Percentiles rank a stretch among this genome's conserved stretches.
Conservation (phyloP, 345 rosid species). For the Jatropha curcas region DNA sequence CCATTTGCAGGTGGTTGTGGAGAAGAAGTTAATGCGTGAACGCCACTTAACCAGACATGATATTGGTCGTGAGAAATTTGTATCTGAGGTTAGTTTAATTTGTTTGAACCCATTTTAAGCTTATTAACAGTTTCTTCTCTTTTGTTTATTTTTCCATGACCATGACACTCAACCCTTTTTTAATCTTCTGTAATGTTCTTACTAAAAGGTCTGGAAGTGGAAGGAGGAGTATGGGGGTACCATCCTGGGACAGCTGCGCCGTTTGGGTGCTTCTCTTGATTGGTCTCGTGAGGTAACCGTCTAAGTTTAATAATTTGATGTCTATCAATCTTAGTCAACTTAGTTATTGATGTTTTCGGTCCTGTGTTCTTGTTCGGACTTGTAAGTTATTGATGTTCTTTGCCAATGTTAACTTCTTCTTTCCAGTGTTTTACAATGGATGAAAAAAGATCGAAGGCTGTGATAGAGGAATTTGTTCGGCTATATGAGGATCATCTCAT, state of each 20-base stretch:
- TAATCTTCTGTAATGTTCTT: constrained; percentile 14
- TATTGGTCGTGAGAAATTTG: constrained; percentile 80
- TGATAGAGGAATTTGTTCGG: constrained; percentile 78
- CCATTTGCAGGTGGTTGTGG: constrained; percentile 82
- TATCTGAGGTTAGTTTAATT: constrained; percentile 63
- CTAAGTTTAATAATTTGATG: background rate
- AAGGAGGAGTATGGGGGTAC: constrained; percentile 74
- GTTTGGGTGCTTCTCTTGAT: constrained; percentile 93
- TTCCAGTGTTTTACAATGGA: constrained; percentile 94
- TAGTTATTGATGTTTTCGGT: background rate
- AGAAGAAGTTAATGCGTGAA: constrained; percentile 89
- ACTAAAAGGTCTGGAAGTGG: constrained; percentile 92
- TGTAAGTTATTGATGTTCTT: background rate
- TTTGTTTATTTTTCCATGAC: background rate
- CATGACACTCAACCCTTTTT: background rate
- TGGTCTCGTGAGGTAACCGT: constrained; percentile 94
- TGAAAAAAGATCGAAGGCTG: constrained; percentile 85
- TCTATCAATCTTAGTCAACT: too few relatives aligned
- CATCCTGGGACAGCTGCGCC: constrained; percentile 63
- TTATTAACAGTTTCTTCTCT: constrained; percentile 7
- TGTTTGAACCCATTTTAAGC: constrained; percentile 15
- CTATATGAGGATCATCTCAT: constrained; percentile 76
- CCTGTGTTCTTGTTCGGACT: background rate
- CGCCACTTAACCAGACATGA: constrained; percentile 76
- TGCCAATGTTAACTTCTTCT: constrained; percentile 5